Base-by-base conservation (phyloP, 306 rosid species). In the Cyamopsis tetragonoloba region DNA sequence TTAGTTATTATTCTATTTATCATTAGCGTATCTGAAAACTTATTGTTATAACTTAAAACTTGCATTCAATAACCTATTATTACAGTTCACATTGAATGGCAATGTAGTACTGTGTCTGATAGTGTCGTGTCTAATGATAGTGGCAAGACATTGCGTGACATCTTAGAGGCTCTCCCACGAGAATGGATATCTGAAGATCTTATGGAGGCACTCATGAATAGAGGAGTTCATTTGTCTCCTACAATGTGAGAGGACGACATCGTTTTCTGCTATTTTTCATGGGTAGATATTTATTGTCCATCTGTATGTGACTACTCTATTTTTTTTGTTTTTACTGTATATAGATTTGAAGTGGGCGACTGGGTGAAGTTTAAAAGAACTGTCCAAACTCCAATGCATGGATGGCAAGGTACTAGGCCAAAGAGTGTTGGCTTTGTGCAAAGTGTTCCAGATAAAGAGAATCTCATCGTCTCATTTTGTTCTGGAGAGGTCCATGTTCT, bases 391-490 rank as follows among this genome's bases (percentile, higher is more conserved):
- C 99, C 99, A 26, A 80, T 81, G 11, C 70, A 86, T 69, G 99
- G 99, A 67, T 93, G 99, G 99, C 99, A 90, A 85, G 89, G 80
- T 70, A 85, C 97, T 64, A 80, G 71, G 62, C 84, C 75, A 46
- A 88, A 79, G 66, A 88, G 97, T 79, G 99, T 93, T 63, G 99
- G 99, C 56, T 93, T 93, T 82, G 97, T 90, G 78, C 99, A 90
- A 82, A 84, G 79, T 62, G 84, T 86, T 74, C 88, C 71, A 59
- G 96, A 90, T 79, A 85, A 68, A 74, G 92, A 88, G 58, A 85
- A 84, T 79, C 87, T 90, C 67, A 60, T 82, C 1, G 96, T 90
- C 44, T 90, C 99, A 65, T 90, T 93, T 86, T 93, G 99, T 74
- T 84, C 96, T 44, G 99, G 99, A 47, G 99, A 93, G 76, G 95